Evolutionary conservation across 208 protist species (phyloP).

Genomic region (Acanthamoeba castellanii): DNA sequence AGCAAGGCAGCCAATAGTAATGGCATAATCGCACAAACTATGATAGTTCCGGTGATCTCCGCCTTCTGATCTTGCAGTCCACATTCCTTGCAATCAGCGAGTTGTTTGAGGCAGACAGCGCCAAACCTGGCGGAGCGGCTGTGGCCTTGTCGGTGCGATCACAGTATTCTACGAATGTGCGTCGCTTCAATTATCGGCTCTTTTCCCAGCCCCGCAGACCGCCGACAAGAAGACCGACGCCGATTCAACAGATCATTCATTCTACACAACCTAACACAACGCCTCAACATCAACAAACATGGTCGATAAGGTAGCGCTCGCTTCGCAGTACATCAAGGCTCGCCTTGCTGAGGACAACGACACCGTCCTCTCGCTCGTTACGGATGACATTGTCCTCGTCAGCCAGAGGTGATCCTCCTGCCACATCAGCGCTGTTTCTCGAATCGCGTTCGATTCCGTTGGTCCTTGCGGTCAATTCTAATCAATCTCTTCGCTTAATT

Average conservation of each 20-base stretch:
- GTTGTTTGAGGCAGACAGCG: too few relatives aligned
- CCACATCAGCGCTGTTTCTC: neutral
- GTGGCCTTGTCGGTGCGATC: too few relatives aligned
- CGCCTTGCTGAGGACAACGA: neutral
- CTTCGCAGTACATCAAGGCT: constrained; percentile 47
- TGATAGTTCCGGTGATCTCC: too few relatives aligned
- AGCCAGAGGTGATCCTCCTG: neutral
- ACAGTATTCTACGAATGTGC: neutral
- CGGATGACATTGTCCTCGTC: constrained; percentile 52
- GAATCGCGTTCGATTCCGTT: neutral
- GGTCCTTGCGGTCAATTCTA: neutral
- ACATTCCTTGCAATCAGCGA: too few relatives aligned
- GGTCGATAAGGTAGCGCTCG: constrained; percentile 24
- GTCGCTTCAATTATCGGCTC: neutral
- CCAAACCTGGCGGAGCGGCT: too few relatives aligned
- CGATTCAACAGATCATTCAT: neutral
- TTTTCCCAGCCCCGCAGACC: too few relatives aligned
- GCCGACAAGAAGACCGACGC: too few relatives aligned
- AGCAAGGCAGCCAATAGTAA: too few relatives aligned
- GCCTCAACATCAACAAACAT: neutral
- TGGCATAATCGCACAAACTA: too few relatives aligned
- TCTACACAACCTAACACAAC: neutral
- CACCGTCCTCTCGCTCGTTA: neutral
- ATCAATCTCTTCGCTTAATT: neutral
- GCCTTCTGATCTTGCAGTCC: too few relatives aligned